A percentile compares a stretch with the other conserved stretches of the same genome.
Evolutionary conservation across 2,329 filamentous ascomycete genomes (phyloP).

Genomic region (Rhytidhysteron rufulum): DNA sequence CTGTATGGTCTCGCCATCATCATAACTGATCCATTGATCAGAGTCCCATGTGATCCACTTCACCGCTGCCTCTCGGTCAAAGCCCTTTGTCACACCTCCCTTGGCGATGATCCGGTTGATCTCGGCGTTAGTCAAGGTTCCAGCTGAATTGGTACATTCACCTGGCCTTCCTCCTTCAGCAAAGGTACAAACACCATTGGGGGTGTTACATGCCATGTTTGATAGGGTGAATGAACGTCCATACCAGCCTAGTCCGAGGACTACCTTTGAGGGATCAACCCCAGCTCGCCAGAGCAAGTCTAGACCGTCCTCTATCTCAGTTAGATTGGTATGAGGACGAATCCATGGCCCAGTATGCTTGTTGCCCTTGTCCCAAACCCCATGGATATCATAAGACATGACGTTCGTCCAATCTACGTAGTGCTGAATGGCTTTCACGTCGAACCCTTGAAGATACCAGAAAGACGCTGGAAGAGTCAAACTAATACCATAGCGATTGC

Average conservation of each 20-base stretch:
- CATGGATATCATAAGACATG: slow-evolving; percentile 48
- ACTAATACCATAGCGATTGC: slow-evolving; percentile 14
- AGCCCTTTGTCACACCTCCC: slow-evolving; percentile 5
- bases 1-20: too few relatives aligned
- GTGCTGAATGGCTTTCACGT: slow-evolving; percentile 18
- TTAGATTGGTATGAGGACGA: slow-evolving; percentile 46
- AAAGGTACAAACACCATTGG: slow-evolving; percentile 1
- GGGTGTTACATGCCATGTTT: slow-evolving; percentile 1
- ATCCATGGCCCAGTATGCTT: slow-evolving; percentile 21
- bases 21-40: too few relatives aligned
- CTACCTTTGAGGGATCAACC: slow-evolving; percentile 35
- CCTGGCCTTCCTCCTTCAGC: slow-evolving; percentile 18
- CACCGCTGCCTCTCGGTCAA: slow-evolving; percentile 19
- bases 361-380: slow-evolving; percentile 21
- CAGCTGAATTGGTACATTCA: slow-evolving; percentile 23
- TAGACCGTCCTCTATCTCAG: slow-evolving; percentile 8
- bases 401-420: slow-evolving; percentile 43
- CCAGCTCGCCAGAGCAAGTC: neutral
- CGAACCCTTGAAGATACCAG: slow-evolving; percentile 23
- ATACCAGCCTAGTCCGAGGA: slow-evolving; percentile 45
- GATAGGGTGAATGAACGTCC: slow-evolving; percentile 25
- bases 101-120: slow-evolving; percentile 27
- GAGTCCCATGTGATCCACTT: slow-evolving; percentile 33
- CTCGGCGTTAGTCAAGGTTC: slow-evolving; percentile 33
- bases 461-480: slow-evolving; percentile 23